A percentile compares a stretch with the other conserved stretches of the same genome.
Evolutionary conservation across 192 early-diverging fungal genomes (phyloP).

Genomic region (Podila epicladia): DNA sequence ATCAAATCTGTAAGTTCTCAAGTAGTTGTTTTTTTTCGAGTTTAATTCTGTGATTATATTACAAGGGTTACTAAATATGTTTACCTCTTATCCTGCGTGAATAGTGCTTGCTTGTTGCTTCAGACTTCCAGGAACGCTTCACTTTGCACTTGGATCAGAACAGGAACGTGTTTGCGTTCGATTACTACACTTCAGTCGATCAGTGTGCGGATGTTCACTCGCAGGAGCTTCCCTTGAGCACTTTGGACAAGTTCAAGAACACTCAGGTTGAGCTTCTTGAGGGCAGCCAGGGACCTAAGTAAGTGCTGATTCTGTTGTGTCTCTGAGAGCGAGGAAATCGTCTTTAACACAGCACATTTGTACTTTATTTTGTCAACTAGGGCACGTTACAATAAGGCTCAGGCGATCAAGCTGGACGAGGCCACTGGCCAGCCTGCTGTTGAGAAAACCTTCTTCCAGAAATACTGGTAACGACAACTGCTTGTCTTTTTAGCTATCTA

Average conservation of each 20-base stretch:
- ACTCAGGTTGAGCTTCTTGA: constrained; percentile 15
- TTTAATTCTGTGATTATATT: background rate
- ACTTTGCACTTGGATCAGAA: constrained; percentile 36
- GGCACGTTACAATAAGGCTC: constrained; percentile 24
- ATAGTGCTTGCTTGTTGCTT: constrained; percentile 41
- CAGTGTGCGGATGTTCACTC: constrained; percentile 10
- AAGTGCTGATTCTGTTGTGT: background rate
- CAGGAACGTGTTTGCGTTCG: constrained; percentile 36
- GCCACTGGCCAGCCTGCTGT: constrained; percentile 38
- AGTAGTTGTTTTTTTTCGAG: background rate
- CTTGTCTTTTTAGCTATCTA: background rate
- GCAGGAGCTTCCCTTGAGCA: constrained; percentile 21
- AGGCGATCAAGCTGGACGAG: constrained; percentile 42
- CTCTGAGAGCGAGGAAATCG: too few species aligned
- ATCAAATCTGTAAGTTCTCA: constrained; percentile 47
- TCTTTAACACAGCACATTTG: too few species aligned
- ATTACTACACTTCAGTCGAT: constrained; percentile 28
- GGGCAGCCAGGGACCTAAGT: constrained; percentile 23
- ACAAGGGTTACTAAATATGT: background rate
- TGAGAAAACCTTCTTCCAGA: constrained; percentile 51
- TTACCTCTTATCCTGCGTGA: too few species aligned
- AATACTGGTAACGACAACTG: constrained; percentile 31
- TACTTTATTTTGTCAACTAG: constrained; percentile 1
- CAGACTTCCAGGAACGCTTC: constrained; percentile 37
- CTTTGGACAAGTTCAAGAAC: constrained; percentile 39